Evolutionary conservation across 805 yeast species (phyloP).

Genomic region (Grigorovia yakushimaensis): DNA sequence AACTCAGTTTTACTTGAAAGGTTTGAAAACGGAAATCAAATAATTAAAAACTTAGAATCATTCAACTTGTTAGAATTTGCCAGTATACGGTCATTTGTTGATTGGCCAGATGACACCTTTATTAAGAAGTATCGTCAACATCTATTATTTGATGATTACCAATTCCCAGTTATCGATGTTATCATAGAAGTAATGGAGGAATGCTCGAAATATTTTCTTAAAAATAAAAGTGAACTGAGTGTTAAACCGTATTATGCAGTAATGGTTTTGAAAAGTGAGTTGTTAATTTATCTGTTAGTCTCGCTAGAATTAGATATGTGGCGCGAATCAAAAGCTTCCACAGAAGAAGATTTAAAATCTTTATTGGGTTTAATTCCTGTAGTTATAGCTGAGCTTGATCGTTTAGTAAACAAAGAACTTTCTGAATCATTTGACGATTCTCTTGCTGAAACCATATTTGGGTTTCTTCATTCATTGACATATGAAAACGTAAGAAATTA

Average conservation of each 20-base stretch:
- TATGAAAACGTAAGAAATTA: conserved; percentile 43
- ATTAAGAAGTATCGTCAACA: conserved; percentile 57
- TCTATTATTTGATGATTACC: conserved; percentile 46
- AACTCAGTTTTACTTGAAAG: conserved; percentile 2
- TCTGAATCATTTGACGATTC: conserved; percentile 7
- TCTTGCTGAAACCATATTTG: conserved; percentile 37
- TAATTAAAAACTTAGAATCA: conserved; percentile 5
- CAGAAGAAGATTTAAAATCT: conserved; percentile 42
- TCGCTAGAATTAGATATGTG: conserved; percentile 50
- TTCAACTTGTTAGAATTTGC: conserved; percentile 37
- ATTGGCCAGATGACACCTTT: conserved; percentile 49
- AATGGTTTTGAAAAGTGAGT: conserved; percentile 34
- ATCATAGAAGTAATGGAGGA: conserved; percentile 27
- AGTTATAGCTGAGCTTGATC: conserved; percentile 15
- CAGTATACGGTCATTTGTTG: conserved; percentile 45
- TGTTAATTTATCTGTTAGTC: conserved; percentile 48
- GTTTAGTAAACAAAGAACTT: conserved; percentile 16
- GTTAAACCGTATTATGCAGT: conserved; percentile 31
- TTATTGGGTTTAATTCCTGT: conserved; percentile 39
- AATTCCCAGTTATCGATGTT: conserved; percentile 39
- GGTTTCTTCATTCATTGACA: conserved; percentile 33
- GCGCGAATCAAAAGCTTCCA: conserved; percentile 44
- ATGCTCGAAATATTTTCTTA: conserved; percentile 18
- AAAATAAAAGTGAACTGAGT: conserved; percentile 6
- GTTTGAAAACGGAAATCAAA: conserved; percentile 8